Evolutionary conservation across 257 asterid genomes (phyloP).

Genomic region (Leptodermis oblonga): DNA sequence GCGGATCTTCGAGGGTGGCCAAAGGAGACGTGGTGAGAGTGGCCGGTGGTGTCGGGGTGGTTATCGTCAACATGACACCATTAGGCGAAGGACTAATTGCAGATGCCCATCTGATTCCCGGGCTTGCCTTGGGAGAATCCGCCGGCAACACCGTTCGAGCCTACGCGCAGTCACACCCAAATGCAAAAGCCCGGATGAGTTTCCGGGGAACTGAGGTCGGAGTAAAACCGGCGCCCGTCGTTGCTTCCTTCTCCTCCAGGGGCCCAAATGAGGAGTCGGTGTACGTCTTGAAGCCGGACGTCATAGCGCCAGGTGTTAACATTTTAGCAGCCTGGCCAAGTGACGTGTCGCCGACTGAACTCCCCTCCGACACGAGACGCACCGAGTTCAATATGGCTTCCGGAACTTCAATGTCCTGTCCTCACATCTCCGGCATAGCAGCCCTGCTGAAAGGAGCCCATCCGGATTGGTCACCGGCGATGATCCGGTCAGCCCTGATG

Average conservation of each 20-base stretch:
- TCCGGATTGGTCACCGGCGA: conserved; percentile 94
- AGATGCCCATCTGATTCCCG: conserved; percentile 74
- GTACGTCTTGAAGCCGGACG: conserved; percentile 63
- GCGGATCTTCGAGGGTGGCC: conserved; percentile 60
- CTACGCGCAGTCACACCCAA: conserved; percentile 43
- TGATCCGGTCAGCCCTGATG: conserved; percentile 85
- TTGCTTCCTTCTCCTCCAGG: conserved; percentile 81
- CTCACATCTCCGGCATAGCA: conserved; percentile 80
- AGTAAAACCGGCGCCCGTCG: conserved; percentile 73
- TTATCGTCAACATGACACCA: conserved; percentile 72
- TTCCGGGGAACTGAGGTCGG: conserved; percentile 68
- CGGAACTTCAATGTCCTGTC: conserved; percentile 96
- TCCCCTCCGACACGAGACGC: conserved; percentile 48
- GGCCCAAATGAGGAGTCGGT: conserved; percentile 58
- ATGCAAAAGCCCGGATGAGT: conserved; percentile 53
- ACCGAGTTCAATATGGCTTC: conserved; percentile 61
- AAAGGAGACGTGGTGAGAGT: conserved; percentile 57
- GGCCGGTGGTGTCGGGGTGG: conserved; percentile 72
- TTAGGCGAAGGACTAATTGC: conserved; percentile 81
- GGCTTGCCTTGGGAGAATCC: conserved; percentile 52
- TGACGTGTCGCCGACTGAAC: conserved; percentile 58
- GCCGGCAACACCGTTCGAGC: conserved; percentile 29
- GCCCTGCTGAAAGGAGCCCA: conserved; percentile 83
- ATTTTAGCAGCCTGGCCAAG: conserved; percentile 89
- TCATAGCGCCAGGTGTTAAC: conserved; percentile 88